Evolutionary conservation across 2,329 filamentous ascomycete species (phyloP).

Genomic region (Alternaria solani): DNA sequence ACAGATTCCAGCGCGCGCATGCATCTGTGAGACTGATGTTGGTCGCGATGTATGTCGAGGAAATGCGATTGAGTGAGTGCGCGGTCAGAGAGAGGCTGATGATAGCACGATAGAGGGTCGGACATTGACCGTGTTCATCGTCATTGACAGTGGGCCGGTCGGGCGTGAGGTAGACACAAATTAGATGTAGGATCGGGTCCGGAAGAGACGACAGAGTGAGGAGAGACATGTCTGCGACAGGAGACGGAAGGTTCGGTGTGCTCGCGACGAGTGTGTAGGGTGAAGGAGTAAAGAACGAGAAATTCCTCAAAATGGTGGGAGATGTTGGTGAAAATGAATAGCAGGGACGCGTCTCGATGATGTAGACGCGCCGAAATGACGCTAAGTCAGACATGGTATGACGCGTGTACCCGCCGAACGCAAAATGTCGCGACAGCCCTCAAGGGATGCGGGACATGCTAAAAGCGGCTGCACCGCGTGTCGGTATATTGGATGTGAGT

Average conservation of each 20-base stretch:
- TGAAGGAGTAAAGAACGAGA: neutral
- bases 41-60: slow-evolving; percentile 12
- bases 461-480: neutral
- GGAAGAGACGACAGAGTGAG: slow-evolving; percentile 9
- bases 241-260: neutral
- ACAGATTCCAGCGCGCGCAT: slow-evolving; percentile 9
- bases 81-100: slow-evolving; percentile 13
- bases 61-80: slow-evolving; percentile 13
- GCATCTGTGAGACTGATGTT: slow-evolving; percentile 9
- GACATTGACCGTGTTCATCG: slow-evolving; percentile 6
- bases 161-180: slow-evolving; percentile 12
- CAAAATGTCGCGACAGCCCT: neutral
- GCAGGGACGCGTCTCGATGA: slow-evolving; percentile 16
- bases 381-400: slow-evolving; percentile 6
- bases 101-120: slow-evolving; percentile 14
- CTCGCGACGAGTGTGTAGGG: neutral
- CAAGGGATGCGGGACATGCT: neutral
- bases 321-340: neutral
- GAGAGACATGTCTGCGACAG: neutral
- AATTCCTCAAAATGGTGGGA: neutral
- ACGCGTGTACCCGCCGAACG: neutral
- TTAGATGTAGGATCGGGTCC: slow-evolving; percentile 13
- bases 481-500: neutral
- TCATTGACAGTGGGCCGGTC: slow-evolving; percentile 14
- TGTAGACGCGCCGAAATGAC: slow-evolving; percentile 17